Base-by-base conservation (phyloP, 2,329 filamentous ascomycete species). In the Ophidiomyces ophidiicola region DNA sequence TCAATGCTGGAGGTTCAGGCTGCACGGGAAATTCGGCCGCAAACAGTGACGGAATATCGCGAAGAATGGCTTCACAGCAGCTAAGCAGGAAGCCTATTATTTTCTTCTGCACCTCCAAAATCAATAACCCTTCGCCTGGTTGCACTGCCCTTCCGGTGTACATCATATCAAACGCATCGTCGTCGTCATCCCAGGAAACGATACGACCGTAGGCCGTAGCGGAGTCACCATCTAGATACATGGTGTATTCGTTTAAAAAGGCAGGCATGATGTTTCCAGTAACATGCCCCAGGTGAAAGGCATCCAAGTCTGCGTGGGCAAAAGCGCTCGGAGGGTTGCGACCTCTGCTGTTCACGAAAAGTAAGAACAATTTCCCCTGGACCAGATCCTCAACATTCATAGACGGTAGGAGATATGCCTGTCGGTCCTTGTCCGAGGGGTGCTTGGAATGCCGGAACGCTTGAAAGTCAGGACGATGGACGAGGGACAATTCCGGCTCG, bases 331-430 rank as follows among this genome's bases (percentile, higher is more conserved):
- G 72, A 0, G 48, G 42, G 39, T 71, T 50, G 0, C 67, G 62
- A 2, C 61, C 71, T 6, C 73, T 62, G 0, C 69, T 54, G 39
- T 72, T 71, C 10, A 78, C 49, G 18, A 77, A 56, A 4, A 76
- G 51, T 0, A 63, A 57, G 11, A 78, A 47, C 0, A 54, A 44
- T 31, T 63, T 67, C 0, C 60, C 50, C 23, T 65, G 57, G 0
- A 48, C 39, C 1, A 78, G 54, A 47, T 77, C 73, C 39, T 77
- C 68, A 23, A 70, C 55, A 46, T 77, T 78, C 50, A 78, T 65
- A 30, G 67, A 60, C 0, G 73, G 72, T 59, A 63, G 72, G 24
- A 71, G 49, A 45, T 56, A 72, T 7, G 56, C 42, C 7, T 61
- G 56, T 10, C 46, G 44, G 6, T 49, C 49, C 19, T 36, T 36